Base-by-base conservation (phyloP, 352 stramenopile genomes). In the Globisporangium parvum region DNA sequence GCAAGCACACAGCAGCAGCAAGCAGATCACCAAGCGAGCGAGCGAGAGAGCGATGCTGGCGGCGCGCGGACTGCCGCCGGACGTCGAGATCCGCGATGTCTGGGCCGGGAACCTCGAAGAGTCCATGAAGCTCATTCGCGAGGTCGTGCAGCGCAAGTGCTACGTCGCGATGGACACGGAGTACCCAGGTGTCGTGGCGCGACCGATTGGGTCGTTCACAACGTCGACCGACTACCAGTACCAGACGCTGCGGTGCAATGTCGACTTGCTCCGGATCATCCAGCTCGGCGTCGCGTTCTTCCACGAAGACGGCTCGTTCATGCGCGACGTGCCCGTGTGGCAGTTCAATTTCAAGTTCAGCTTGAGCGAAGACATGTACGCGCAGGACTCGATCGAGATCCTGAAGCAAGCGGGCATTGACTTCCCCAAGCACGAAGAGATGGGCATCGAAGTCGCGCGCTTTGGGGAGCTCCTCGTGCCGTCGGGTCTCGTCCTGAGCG, bases 261-360 rank as follows among this genome's bases (percentile, higher is more conserved):
- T 99, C 20, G 97, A 99, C 71, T 70, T 99, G 54, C 71, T 95
- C 51, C 98, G 98, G 58, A 98, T 99, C 67, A 99, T 99, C 66
- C 97, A 99, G 64, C 69, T 99, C 9, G 97, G 97, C 54, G 74
- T 99, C 14, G 87, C 90, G 21, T 99, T 99, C 63, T 96, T 97
- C 45, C 94, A 99, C 67, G 95, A 97, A 49, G 79, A 98, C 65
- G 93, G 91, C 28, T 88, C 98, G 58, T 97, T 97, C 67, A 96
- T 97, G 68, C 72, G 78, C 46, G 94, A 94, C 53, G 94, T 97
- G 77, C 95, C 93, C 4, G 98, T 97, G 65, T 99, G 94, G 95
- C 97, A 99, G 77, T 99, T 99, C 80, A 99, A 99, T 81, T 99
- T 99, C 77, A 96, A 98, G 71, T 99, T 99, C 67, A 96, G 87